phyloP scores from a whole-genome alignment of 805 yeast genomes.

The Lipomyces yamanashiensis region DNA sequence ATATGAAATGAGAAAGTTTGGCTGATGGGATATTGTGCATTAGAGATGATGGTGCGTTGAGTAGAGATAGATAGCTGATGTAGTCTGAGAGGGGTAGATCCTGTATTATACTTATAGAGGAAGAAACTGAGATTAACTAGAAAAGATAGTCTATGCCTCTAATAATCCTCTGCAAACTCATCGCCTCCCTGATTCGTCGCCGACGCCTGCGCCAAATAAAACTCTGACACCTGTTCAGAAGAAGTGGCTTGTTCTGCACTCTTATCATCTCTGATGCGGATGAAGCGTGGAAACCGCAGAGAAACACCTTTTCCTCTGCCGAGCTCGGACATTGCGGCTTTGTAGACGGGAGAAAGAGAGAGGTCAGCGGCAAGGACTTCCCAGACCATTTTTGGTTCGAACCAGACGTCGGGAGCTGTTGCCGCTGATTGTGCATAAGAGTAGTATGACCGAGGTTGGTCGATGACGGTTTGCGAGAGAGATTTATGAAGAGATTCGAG shows the following conservation, averaged over 20 bases:
- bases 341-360: slow-evolving; percentile 84
- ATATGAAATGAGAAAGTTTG: too few species aligned
- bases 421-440: slow-evolving; percentile 63
- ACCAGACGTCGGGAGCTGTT: slow-evolving; percentile 92
- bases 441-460: slow-evolving; percentile 67
- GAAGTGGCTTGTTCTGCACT: slow-evolving; percentile 83
- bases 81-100: too few species aligned
- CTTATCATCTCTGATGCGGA: slow-evolving; percentile 85
- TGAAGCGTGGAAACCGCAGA: slow-evolving; percentile 83
- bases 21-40: too few species aligned
- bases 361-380: slow-evolving; percentile 92
- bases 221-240: slow-evolving; percentile 80
- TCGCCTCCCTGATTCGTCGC: slow-evolving; percentile 21
- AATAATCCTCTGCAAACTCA: slow-evolving; percentile 13
- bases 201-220: slow-evolving; percentile 68
- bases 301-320: slow-evolving; percentile 76
- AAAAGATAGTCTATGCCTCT: neutral
- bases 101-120: too few species aligned
- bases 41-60: too few species aligned
- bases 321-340: slow-evolving; percentile 73
- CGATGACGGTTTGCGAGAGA: slow-evolving; percentile 69
- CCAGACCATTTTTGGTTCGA: slow-evolving; percentile 81
- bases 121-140: neutral
- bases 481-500: slow-evolving; percentile 62
- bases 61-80: too few species aligned